Evolutionary conservation across 1,284 basidiomycete species (phyloP), one percentile per base, ranked within the genome.

Genomic region (Puccinia hordei): DNA sequence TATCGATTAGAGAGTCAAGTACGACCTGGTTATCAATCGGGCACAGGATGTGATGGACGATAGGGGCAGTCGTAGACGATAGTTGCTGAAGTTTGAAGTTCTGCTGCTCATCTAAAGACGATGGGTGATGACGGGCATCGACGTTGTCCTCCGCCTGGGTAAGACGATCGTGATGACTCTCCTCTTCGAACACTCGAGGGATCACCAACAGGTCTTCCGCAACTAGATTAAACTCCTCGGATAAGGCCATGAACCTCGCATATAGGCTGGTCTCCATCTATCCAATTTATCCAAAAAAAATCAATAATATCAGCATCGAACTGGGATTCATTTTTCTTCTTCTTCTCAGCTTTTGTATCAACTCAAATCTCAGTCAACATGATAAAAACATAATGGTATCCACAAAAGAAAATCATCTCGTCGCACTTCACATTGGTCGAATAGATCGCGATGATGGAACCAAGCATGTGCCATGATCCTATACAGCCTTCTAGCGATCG

Each of bases 401-500:
- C 38, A 41, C 4, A 4, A 41, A 41, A 6, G n/a, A 12, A 41
- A 12, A 41, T n/a, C n/a, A n/a, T 41, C 38, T 41, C 6, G 4
- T 41, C 38, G 38, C 41, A 86, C 85, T 86, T 96, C 94, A 61
- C 92, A 92, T 83, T 92, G 91, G 83, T 93, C 91, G 84, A 95
- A 98, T 0, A 91, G 90, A 84, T 96, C 95, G 81, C 92, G 91
- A 86, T 98, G 86, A 69, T 86, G 86, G 59, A 83, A 84, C 82
- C 82, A 82, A 17, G 82, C 94, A 86, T 99, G 96, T 0, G 93
- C 93, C 85, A 99, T 98, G 83, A 98, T 95, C 68, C 96, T 90
- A 6, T 94, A 94, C 2, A 98, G 90, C 12, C 96, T 90, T 0
- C 94, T 89, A 4, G 93, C 92, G 27, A 95, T 90, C 19, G 92